Evolutionary conservation across 108 stramenopile genomes (phyloP), one percentile per base, ranked within the genome.

Genomic region (Skeletonema menzelii): DNA sequence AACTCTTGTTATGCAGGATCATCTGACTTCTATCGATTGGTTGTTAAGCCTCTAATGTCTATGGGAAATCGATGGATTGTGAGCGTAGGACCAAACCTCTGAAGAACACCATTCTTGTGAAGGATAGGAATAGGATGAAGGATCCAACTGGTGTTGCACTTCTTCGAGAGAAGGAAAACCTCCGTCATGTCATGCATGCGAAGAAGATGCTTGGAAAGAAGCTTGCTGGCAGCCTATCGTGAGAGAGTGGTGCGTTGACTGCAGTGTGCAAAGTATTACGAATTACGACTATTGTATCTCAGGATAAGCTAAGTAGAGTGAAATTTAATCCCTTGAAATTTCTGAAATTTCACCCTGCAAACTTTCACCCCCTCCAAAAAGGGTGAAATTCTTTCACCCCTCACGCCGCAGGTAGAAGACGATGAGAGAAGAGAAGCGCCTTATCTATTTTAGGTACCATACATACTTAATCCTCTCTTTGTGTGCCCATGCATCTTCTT

Each of bases 131-230:
- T 19, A 61, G n/a, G 53, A 11, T 61, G 60, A 2, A 0, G 35
- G 60, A 61, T 61, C 49, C 44, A 56, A 61, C 60, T 61, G 60
- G 60, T 10, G 60, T 61, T 61, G 60, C 60, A 61, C 60, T 42
- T 61, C 60, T 61, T 61, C 60, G 20, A 61, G 47, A 10, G 8
- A 11, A 61, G 2, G 44, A 61, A 8, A 61, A 61, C 60, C 60
- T 61, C 20, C 60, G 8, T 19, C 60, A 61, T 61, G 46, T 61
- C 60, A 61, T 61, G 60, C 4, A 61, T 46, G 60, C 60, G 20
- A 61, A 61, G 60, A 61, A 46, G 60, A 0, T 46, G 55, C n/a
- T 61, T 11, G 60, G 60, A 8, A 61, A 61, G 60, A 47, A 8
- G 60, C 1, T 46, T 55, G 35, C 35, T 11, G 8, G 11, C 10